Percentiles rank a stretch among this genome's conserved stretches.
Evolutionary conservation across 768 basidiomycete species (phyloP).

Genomic region (Kwoniella europaea): DNA sequence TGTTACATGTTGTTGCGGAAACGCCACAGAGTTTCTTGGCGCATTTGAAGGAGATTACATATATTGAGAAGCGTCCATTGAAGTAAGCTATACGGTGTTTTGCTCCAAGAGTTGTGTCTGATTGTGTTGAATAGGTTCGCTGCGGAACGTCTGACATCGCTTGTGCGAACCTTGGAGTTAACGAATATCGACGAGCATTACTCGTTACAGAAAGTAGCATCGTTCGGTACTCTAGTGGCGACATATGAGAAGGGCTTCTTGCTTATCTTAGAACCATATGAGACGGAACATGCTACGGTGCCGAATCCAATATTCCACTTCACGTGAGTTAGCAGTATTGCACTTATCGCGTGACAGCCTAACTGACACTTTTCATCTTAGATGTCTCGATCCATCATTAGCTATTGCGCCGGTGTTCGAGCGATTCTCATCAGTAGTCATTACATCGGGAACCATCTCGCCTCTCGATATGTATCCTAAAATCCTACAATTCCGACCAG

Average conservation of each 20-base stretch:
- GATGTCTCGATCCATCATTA: constrained; percentile 94
- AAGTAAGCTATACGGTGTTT: constrained; percentile 64
- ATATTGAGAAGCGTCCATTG: constrained; percentile 90
- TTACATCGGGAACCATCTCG: constrained; percentile 97
- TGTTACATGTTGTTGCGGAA: constrained; percentile 98
- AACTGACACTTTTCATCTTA: constrained; percentile 56
- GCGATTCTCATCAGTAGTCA: constrained; percentile 95
- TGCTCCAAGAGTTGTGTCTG: not conserved
- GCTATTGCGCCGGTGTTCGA: constrained; percentile 99
- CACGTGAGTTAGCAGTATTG: constrained; percentile 65
- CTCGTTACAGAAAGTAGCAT: constrained; percentile 90
- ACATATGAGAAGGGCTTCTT: constrained; percentile 99
- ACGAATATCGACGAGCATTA: constrained; percentile 88
- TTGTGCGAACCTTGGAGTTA: constrained; percentile 89
- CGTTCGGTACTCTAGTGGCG: constrained; percentile 93
- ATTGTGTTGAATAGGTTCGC: constrained; percentile 71
- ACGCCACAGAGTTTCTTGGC: constrained; percentile 96
- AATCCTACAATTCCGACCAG: constrained; percentile 97
- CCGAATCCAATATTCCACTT: constrained; percentile 99
- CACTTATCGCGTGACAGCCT: not conserved
- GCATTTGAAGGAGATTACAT: constrained; percentile 98
- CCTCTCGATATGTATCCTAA: constrained; percentile 99
- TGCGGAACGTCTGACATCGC: constrained; percentile 89
- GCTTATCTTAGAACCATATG: constrained; percentile 95
- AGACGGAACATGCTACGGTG: constrained; percentile 97